These are phyloP conservation scores for Monilinia fructicola DNA, from an alignment of 2,329 filamentous ascomycete genomes.

Conservation along the genomic window DNA sequence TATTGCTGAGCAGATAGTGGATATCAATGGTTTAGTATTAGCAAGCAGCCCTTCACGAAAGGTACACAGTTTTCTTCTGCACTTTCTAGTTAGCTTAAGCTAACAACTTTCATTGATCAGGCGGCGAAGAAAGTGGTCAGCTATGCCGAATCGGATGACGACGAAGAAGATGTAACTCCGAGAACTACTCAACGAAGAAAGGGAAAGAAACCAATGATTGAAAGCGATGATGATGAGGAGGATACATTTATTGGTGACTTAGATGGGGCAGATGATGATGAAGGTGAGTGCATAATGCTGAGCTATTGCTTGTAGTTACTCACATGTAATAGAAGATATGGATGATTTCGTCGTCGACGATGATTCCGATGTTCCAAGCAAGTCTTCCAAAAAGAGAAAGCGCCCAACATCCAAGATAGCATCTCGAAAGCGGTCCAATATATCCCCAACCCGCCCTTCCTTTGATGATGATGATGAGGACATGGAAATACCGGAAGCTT, in stretches of 20 bases:
- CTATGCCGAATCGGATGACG: slow-evolving; percentile 84
- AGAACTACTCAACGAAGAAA: slow-evolving; percentile 43
- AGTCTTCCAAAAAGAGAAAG: slow-evolving; percentile 64
- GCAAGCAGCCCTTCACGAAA: slow-evolving; percentile 77
- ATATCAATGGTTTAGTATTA: slow-evolving; percentile 44
- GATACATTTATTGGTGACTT: slow-evolving; percentile 64
- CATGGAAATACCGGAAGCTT: slow-evolving; percentile 58
- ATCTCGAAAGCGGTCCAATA: slow-evolving; percentile 62
- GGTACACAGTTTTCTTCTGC: slow-evolving; percentile 48
- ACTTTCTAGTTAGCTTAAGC: not conserved
- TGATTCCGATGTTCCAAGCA: slow-evolving; percentile 69
- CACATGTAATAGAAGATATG: slow-evolving; percentile 58
- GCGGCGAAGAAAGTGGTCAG: slow-evolving; percentile 64
- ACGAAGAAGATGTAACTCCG: slow-evolving; percentile 66
- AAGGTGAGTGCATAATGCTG: slow-evolving; percentile 47
- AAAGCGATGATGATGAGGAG: slow-evolving; percentile 65
- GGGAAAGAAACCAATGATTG: slow-evolving; percentile 59
- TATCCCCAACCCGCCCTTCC: slow-evolving; percentile 50
- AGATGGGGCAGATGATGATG: slow-evolving; percentile 57
- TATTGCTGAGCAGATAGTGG: slow-evolving; percentile 45
- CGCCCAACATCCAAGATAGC: slow-evolving; percentile 53
- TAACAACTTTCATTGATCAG: slow-evolving; percentile 35
- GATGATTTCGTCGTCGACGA: slow-evolving; percentile 83
- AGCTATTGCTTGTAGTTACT: not conserved
- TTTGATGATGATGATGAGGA: slow-evolving; percentile 50